Conservation (phyloP, 768 basidiomycete genomes). For the Chalciporus piperatus region DNA sequence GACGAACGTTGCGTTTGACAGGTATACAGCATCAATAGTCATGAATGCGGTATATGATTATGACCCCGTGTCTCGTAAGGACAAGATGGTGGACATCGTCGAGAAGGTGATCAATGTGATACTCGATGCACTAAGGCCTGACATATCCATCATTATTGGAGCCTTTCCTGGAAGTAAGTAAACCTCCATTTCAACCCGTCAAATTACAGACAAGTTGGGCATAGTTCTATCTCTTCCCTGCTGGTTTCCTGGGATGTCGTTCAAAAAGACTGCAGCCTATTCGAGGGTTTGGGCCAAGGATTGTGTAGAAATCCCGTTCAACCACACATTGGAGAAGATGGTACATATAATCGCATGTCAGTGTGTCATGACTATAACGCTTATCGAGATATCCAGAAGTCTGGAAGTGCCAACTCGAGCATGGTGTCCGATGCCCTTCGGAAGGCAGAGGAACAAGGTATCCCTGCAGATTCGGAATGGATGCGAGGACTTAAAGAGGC, state of each 20-base stretch:
- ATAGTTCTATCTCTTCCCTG: conserved; percentile 7
- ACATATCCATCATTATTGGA: conserved; percentile 7
- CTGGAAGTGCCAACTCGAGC: neutral
- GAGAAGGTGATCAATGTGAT: conserved; percentile 5
- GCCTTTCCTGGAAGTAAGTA: conserved; percentile 15
- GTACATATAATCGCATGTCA: neutral
- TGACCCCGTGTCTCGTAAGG: conserved; percentile 10
- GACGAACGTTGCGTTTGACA: neutral
- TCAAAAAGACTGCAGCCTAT: conserved; percentile 1
- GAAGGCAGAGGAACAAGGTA: conserved; percentile 1
- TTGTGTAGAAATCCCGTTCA: conserved; percentile 10
- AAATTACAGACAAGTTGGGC: neutral
- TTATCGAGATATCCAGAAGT: conserved; percentile 2
- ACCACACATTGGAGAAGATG: conserved; percentile 7
- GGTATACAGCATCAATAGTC: conserved; percentile 11
- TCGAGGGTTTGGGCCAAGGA: conserved; percentile 4
- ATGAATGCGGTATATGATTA: conserved; percentile 14
- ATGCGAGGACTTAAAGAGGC: conserved; percentile 7
- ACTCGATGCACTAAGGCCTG: conserved; percentile 4
- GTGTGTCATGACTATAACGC: neutral
- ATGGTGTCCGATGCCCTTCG: conserved; percentile 10
- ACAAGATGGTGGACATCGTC: conserved; percentile 9
- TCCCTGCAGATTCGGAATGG: conserved; percentile 1
- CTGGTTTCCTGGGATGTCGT: conserved; percentile 14
- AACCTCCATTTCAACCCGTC: neutral